These are phyloP conservation scores for Termitomyces sp. DNA, from an alignment of 768 basidiomycete genomes.

Conservation along the genomic window DNA sequence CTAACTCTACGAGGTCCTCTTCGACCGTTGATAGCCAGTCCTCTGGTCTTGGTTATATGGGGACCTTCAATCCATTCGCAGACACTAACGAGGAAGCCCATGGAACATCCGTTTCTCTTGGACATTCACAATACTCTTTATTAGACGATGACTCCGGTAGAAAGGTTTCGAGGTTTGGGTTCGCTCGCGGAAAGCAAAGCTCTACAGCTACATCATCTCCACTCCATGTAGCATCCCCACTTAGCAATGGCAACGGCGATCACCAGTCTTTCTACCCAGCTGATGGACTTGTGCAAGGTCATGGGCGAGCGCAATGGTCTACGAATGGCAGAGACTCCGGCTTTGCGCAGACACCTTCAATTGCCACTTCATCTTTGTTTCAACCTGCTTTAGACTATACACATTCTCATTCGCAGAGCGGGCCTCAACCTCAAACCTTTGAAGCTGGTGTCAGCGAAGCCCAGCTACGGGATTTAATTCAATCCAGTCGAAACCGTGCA, in stretches of 20 bases:
- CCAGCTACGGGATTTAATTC: slow-evolving; percentile 72
- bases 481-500: slow-evolving; percentile 58
- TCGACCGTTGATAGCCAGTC: slow-evolving; percentile 38
- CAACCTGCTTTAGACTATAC: slow-evolving; percentile 41
- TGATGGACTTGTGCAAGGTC: slow-evolving; percentile 27
- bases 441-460: slow-evolving; percentile 61
- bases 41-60: slow-evolving; percentile 52
- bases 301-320: slow-evolving; percentile 36
- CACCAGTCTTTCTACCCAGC: slow-evolving; percentile 39
- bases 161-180: slow-evolving; percentile 76
- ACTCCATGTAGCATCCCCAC: slow-evolving; percentile 48
- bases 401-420: slow-evolving; percentile 30
- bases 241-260: slow-evolving; percentile 41
- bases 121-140: slow-evolving; percentile 28
- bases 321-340: slow-evolving; percentile 33
- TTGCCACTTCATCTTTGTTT: slow-evolving; percentile 37
- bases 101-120: slow-evolving; percentile 23
- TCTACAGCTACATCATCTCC: slow-evolving; percentile 57
- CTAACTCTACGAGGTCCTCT: slow-evolving; percentile 33
- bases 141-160: slow-evolving; percentile 55
- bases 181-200: slow-evolving; percentile 65
- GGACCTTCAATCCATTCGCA: slow-evolving; percentile 79
- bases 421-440: slow-evolving; percentile 58
- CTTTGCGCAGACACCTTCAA: slow-evolving; percentile 30
- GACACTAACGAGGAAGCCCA: slow-evolving; percentile 48